A percentile compares a stretch with the other conserved stretches of the same genome.
Conservation (phyloP, 73 alveolate genomes). For the Symbiodinium pilosum region DNA sequence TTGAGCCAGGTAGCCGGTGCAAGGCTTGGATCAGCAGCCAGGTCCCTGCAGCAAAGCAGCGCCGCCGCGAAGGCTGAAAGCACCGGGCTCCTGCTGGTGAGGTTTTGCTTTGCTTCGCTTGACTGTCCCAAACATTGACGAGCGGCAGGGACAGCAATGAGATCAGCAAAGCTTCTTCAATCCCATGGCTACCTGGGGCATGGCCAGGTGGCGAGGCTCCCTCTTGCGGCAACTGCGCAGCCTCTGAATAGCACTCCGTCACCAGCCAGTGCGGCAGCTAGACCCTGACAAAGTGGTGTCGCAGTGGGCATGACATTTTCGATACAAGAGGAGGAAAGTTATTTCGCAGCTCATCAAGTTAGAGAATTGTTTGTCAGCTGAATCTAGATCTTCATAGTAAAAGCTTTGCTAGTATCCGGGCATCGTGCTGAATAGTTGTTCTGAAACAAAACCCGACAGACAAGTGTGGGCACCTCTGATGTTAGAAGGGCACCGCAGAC, state of each 20-base stretch:
- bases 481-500: background rate
- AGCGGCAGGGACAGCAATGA: constrained; percentile 4
- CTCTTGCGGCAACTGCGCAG: background rate
- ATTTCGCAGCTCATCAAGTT: too few species aligned
- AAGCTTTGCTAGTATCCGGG: too few species aligned
- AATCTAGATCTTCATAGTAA: too few species aligned
- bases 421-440: too few species aligned
- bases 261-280: background rate
- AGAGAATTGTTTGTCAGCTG: too few species aligned
- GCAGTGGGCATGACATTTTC: background rate
- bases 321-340: too few species aligned
- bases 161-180: background rate
- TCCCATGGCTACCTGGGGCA: background rate
- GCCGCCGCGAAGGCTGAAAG: background rate
- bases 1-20: background rate
- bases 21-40: constrained; percentile 6
- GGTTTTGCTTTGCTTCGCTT: background rate
- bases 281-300: background rate
- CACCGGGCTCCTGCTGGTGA: background rate
- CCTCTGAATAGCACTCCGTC: constrained; percentile 6
- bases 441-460: too few species aligned
- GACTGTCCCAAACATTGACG: background rate
- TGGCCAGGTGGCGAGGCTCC: too few species aligned
- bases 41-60: background rate
- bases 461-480: background rate